A percentile compares a stretch with the other conserved stretches of the same genome.
Evolutionary conservation across 2,329 filamentous ascomycete species (phyloP).

Genomic region (Penicillium sp.): DNA sequence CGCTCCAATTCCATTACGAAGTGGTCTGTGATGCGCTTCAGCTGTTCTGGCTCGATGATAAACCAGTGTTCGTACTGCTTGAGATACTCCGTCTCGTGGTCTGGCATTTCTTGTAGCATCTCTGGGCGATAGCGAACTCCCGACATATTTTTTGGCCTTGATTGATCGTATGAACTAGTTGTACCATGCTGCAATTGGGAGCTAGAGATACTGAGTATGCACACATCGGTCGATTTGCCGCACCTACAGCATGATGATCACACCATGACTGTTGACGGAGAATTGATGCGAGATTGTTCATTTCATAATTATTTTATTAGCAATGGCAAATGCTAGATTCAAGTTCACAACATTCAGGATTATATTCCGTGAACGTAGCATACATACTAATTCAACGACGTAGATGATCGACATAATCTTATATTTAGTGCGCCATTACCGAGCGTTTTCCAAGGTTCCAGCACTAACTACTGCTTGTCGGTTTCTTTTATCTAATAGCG

Average conservation of each 20-base stretch:
- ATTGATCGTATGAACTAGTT: background rate
- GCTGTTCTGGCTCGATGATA: conserved; percentile 67
- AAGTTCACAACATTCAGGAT: too few species aligned
- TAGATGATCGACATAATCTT: background rate
- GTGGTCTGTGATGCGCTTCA: conserved; percentile 84
- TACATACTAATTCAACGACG: too few species aligned
- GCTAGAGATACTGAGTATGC: background rate
- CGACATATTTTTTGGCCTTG: conserved; percentile 5
- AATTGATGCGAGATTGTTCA: background rate
- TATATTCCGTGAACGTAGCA: too few species aligned
- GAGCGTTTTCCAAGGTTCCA: background rate
- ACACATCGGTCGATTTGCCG: background rate
- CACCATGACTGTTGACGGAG: conserved; percentile 10
- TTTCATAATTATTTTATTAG: background rate
- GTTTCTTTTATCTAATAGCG: background rate
- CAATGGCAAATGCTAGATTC: background rate
- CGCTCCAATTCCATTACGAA: conserved; percentile 77
- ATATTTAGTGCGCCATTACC: background rate
- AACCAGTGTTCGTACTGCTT: conserved; percentile 76
- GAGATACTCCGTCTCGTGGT: conserved; percentile 56
- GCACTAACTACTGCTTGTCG: background rate
- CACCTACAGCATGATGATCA: conserved; percentile 20
- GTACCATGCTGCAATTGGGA: background rate
- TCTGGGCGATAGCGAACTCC: conserved; percentile 18
- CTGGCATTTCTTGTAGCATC: conserved; percentile 51